A percentile compares a stretch with the other conserved stretches of the same genome.
Evolutionary conservation across 768 basidiomycete genomes (phyloP).

Genomic region (Mycena crocata): DNA sequence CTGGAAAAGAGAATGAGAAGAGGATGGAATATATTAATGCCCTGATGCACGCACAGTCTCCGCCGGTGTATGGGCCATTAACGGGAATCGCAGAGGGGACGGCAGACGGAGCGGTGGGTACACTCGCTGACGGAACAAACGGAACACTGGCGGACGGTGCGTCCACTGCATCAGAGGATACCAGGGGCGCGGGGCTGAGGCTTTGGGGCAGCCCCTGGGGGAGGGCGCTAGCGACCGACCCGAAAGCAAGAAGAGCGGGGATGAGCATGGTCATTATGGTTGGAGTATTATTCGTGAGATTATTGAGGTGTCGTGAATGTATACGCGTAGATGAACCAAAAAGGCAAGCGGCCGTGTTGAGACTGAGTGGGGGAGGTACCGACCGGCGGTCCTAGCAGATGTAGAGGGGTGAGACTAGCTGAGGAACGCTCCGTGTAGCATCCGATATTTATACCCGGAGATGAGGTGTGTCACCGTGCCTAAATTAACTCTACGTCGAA

Average conservation of each 20-base stretch:
- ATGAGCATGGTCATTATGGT: neutral
- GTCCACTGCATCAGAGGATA: neutral
- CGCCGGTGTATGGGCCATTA: neutral
- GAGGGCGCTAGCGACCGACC: neutral
- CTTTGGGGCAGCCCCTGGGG: neutral
- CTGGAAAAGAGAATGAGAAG: neutral
- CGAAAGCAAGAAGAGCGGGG: too few species aligned
- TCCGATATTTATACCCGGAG: neutral
- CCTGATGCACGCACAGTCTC: neutral
- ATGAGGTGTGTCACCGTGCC: too few species aligned
- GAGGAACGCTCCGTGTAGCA: neutral
- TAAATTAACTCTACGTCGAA: too few species aligned
- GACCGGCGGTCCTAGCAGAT: conserved; percentile 7
- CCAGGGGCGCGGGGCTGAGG: neutral
- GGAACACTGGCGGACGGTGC: neutral
- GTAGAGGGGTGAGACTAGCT: conserved; percentile 4
- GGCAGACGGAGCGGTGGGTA: neutral
- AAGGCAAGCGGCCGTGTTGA: neutral
- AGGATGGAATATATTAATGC: neutral
- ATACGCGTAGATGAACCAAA: neutral
- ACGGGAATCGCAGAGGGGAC: neutral
- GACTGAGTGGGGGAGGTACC: neutral
- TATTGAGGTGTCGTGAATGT: neutral
- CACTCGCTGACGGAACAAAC: too few species aligned
- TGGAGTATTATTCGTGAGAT: neutral